A percentile compares a stretch with the other conserved stretches of the same genome.
Evolutionary conservation across 352 stramenopile species (phyloP).

Genomic region (Halophytophthora polymorphica): DNA sequence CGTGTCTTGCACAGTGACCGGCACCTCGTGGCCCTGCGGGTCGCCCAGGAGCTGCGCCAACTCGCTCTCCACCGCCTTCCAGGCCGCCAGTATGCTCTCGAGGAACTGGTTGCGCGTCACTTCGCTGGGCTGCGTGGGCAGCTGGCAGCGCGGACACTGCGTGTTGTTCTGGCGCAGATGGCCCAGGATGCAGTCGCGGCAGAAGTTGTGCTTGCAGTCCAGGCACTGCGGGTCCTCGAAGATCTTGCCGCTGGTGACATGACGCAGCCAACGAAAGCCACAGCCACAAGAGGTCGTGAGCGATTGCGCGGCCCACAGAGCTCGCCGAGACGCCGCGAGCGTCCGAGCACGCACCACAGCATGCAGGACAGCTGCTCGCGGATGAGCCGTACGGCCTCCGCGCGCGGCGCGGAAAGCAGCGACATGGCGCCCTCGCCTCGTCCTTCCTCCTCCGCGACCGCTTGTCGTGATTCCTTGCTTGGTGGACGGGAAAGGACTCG

Average conservation of each 20-base stretch:
- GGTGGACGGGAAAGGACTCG: too few relatives aligned
- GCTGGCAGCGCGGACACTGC: constrained; percentile 63
- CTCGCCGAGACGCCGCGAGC: background rate
- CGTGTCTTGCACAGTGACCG: constrained; percentile 30
- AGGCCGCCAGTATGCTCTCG: constrained; percentile 76
- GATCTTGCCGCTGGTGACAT: constrained; percentile 39
- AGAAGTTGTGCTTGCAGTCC: constrained; percentile 89
- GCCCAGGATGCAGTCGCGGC: constrained; percentile 63
- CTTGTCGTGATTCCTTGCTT: background rate
- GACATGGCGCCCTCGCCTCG: constrained; percentile 32
- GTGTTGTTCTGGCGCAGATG: constrained; percentile 58
- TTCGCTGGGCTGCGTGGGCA: constrained; percentile 74
- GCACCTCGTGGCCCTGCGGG: constrained; percentile 24
- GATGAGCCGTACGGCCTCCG: constrained; percentile 68
- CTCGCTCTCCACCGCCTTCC: constrained; percentile 69
- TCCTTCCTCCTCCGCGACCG: background rate
- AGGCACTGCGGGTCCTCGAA: constrained; percentile 86
- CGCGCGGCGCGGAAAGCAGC: constrained; percentile 48
- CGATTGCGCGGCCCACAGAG: background rate
- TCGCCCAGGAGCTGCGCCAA: constrained; percentile 39
- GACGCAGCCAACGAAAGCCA: constrained; percentile 3
- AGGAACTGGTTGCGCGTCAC: constrained; percentile 86
- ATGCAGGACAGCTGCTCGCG: constrained; percentile 77
- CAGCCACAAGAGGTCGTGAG: background rate
- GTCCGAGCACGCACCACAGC: constrained; percentile 48